Conservation (phyloP, 129 eudicot species). For the Ambrosia trifida region DNA sequence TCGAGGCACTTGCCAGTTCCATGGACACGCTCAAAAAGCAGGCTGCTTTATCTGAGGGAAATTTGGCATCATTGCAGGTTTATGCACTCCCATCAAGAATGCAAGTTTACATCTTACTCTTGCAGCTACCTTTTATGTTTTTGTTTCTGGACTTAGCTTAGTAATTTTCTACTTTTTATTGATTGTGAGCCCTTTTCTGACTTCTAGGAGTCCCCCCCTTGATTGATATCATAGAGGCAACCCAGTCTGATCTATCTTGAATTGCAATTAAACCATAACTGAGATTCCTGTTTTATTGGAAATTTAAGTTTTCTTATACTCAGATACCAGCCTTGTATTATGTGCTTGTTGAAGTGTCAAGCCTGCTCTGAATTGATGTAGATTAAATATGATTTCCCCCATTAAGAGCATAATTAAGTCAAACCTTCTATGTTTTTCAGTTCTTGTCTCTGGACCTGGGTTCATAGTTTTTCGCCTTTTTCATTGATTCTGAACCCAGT, state of each 20-base stretch:
- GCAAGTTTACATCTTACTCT: constrained; percentile 40
- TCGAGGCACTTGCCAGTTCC: constrained; percentile 84
- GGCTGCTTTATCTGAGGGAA: constrained; percentile 93
- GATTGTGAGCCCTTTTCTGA: constrained; percentile 6
- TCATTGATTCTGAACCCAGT: too few species aligned
- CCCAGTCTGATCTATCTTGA: background rate
- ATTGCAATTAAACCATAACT: constrained; percentile 4
- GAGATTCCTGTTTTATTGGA: background rate
- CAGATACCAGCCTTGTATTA: background rate
- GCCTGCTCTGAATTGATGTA: constrained; percentile 3
- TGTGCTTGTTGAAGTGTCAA: constrained; percentile 18
- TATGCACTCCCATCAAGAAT: constrained; percentile 31
- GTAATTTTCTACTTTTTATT: constrained; percentile 17
- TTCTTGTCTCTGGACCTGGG: too few species aligned
- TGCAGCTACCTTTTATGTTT: constrained; percentile 29
- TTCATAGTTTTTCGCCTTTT: too few species aligned
- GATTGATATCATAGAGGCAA: background rate
- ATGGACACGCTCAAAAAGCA: constrained; percentile 87
- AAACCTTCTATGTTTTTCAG: background rate
- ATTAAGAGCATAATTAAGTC: background rate
- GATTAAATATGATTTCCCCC: constrained; percentile 6
- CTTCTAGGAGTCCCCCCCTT: background rate
- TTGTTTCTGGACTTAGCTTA: constrained; percentile 11
- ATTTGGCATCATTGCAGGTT: constrained; percentile 93
- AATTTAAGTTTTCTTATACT: background rate